These are phyloP conservation scores for Populus alba DNA, from an alignment of 345 rosid species.

Conservation along the genomic window DNA sequence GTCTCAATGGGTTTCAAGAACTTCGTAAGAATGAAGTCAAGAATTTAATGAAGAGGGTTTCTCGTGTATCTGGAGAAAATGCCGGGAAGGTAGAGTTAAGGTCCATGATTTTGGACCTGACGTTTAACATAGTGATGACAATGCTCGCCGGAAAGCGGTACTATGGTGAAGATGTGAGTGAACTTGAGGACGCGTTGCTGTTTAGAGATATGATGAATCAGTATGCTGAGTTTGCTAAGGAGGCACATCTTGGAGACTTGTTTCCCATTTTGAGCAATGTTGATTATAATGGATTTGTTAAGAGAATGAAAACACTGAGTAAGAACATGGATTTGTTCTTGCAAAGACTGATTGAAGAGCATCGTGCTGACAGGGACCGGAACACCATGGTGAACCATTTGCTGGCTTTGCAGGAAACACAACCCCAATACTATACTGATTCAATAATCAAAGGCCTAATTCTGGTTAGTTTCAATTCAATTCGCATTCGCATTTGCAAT, in stretches of 20 bases:
- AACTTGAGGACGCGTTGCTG: constrained; percentile 32
- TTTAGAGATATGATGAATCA: constrained; percentile 42
- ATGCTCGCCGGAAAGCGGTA: constrained; percentile 29
- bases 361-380: constrained; percentile 11
- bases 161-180: constrained; percentile 35
- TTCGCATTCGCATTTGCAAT: accelerated
- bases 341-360: constrained; percentile 50
- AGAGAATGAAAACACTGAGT: constrained; percentile 18
- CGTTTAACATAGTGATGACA: constrained; percentile 6
- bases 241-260: constrained; percentile 41
- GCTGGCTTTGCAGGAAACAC: constrained; percentile 37
- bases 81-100: constrained; percentile 9
- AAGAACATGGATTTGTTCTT: constrained; percentile 33
- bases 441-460: constrained; percentile 45
- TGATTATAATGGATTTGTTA: constrained; percentile 22
- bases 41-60: constrained; percentile 35
- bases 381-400: constrained; percentile 47
- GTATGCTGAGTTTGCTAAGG: constrained; percentile 11
- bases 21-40: constrained; percentile 47
- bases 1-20: constrained; percentile 32
- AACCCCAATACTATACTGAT: constrained; percentile 43
- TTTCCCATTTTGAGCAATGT: constrained; percentile 43
- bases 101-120: constrained; percentile 2
- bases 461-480: constrained; percentile 2
- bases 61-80: constrained; percentile 8